Conservation (phyloP, 345 rosid genomes). For the Streptanthus diversifolius region DNA sequence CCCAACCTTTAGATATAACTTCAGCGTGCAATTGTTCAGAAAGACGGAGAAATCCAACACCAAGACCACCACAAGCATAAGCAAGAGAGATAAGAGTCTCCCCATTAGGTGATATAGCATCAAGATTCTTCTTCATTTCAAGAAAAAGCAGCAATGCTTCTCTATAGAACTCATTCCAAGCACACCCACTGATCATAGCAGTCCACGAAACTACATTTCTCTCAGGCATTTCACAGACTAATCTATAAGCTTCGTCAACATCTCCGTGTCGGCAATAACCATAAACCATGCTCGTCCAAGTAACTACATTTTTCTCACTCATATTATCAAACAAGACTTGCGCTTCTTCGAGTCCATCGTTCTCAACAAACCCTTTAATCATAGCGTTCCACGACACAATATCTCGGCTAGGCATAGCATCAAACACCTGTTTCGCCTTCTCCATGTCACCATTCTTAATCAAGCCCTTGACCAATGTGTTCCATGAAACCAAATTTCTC, state of each 20-base stretch:
- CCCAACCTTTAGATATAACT: slow-evolving; percentile 43
- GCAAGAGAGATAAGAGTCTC: slow-evolving; percentile 72
- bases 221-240: slow-evolving; percentile 51
- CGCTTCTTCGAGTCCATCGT: slow-evolving; percentile 46
- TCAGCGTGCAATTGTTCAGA: slow-evolving; percentile 66
- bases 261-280: slow-evolving; percentile 50
- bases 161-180: slow-evolving; percentile 48
- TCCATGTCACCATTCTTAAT: slow-evolving; percentile 47
- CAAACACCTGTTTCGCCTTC: slow-evolving; percentile 49
- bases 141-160: slow-evolving; percentile 45
- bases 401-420: slow-evolving; percentile 41
- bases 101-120: slow-evolving; percentile 42
- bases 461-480: slow-evolving; percentile 51
- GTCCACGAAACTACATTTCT: slow-evolving; percentile 73
- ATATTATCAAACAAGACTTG: slow-evolving; percentile 47
- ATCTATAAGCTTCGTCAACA: slow-evolving; percentile 41
- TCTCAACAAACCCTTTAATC: slow-evolving; percentile 50
- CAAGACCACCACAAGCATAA: slow-evolving; percentile 68
- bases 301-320: slow-evolving; percentile 54
- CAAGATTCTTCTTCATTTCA: slow-evolving; percentile 52
- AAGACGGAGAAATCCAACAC: slow-evolving; percentile 43
- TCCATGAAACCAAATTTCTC: slow-evolving; percentile 66
- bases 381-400: slow-evolving; percentile 55
- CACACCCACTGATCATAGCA: slow-evolving; percentile 62
- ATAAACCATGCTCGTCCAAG: slow-evolving; percentile 65